Evolutionary conservation across 2,329 filamentous ascomycete genomes (phyloP).

Genomic region (Alternaria rosae): DNA sequence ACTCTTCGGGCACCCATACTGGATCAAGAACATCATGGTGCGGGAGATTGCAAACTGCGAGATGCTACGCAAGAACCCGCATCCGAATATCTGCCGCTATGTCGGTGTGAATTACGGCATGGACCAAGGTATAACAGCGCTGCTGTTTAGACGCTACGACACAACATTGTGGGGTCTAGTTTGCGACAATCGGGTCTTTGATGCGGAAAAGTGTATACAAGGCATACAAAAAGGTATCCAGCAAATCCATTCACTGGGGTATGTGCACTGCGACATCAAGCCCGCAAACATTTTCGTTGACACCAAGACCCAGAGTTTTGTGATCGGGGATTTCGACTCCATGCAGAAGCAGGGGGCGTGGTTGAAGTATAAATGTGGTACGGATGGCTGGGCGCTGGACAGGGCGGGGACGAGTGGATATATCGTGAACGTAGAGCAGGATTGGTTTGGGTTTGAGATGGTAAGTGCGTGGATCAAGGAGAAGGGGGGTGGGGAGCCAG

Average conservation of each 20-base stretch:
- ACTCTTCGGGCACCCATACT: background rate
- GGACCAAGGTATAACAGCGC: background rate
- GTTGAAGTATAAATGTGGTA: background rate
- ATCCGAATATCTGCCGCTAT: background rate
- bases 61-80: background rate
- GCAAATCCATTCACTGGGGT: slow-evolving; percentile 13
- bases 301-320: background rate
- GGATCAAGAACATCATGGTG: background rate
- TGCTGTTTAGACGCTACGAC: background rate
- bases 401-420: background rate
- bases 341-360: background rate
- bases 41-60: background rate
- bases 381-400: background rate
- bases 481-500: background rate
- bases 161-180: background rate
- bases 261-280: slow-evolving; percentile 5
- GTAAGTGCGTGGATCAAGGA: background rate
- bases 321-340: background rate
- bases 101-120: background rate
- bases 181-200: background rate
- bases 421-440: background rate
- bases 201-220: background rate
- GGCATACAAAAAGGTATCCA: background rate
- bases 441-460: slow-evolving; percentile 8
- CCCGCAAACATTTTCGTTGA: slow-evolving; percentile 16